phyloP scores from a whole-genome alignment of 768 basidiomycete genomes.

The Suillus occidentalis region DNA sequence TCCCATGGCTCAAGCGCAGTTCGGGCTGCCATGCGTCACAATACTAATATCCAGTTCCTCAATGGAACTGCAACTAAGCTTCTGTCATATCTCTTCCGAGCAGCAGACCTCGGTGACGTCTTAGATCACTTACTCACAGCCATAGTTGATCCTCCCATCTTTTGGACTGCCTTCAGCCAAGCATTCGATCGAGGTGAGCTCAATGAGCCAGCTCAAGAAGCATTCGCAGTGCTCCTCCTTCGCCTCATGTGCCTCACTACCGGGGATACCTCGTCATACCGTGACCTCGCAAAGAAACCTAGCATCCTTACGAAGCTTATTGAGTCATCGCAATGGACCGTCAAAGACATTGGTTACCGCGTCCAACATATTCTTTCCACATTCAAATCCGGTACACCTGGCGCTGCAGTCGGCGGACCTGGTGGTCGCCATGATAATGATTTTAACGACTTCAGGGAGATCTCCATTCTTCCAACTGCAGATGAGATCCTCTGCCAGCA shows the following conservation, averaged over 20 bases:
- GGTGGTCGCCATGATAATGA: constrained; percentile 76
- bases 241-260: constrained; percentile 44
- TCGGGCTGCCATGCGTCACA: constrained; percentile 41
- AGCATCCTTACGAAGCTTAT: constrained; percentile 27
- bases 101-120: constrained; percentile 43
- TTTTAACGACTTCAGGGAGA: constrained; percentile 55
- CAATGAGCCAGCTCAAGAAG: constrained; percentile 33
- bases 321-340: constrained; percentile 23
- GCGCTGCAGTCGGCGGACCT: constrained; percentile 33
- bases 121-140: constrained; percentile 38
- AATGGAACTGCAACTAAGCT: constrained; percentile 41
- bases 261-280: constrained; percentile 36
- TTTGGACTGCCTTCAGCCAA: constrained; percentile 42
- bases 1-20: constrained; percentile 38
- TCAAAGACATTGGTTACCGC: constrained; percentile 34
- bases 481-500: constrained; percentile 51
- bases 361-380: constrained; percentile 41
- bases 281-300: constrained; percentile 35
- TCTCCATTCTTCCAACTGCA: constrained; percentile 63
- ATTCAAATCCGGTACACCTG: constrained; percentile 18
- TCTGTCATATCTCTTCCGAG: constrained; percentile 39
- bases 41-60: constrained; percentile 39
- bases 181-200: constrained; percentile 38
- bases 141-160: constrained; percentile 52
- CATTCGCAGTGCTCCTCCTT: constrained; percentile 51